phyloP scores from a whole-genome alignment of 768 basidiomycete genomes.

The Mrakia blollopis region DNA sequence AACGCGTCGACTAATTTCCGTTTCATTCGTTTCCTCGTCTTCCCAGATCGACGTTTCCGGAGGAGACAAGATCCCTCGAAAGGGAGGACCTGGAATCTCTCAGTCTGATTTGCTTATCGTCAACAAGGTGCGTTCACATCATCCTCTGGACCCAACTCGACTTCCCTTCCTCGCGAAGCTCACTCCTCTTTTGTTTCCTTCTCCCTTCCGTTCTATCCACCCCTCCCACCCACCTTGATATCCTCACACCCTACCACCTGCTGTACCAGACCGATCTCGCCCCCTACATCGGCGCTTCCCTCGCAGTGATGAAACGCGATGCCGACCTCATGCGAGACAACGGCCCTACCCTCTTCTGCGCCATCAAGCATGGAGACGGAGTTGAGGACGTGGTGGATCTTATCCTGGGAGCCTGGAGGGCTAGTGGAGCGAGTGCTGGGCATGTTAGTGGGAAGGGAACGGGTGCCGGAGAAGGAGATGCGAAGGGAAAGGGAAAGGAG shows the following conservation, averaged over 20 bases:
- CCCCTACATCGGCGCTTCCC: conserved; percentile 81
- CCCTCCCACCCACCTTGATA: too few species aligned
- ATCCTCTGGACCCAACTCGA: too few species aligned
- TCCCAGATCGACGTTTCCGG: conserved; percentile 54
- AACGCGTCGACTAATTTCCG: too few species aligned
- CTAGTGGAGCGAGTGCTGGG: conserved; percentile 44
- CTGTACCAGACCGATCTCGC: conserved; percentile 77
- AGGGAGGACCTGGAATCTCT: conserved; percentile 96
- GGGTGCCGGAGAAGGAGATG: conserved; percentile 20
- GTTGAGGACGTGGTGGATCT: conserved; percentile 76
- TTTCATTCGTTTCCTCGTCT: background rate
- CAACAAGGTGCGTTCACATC: conserved; percentile 65
- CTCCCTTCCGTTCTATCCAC: too few species aligned
- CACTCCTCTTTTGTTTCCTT: too few species aligned
- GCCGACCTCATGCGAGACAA: conserved; percentile 72
- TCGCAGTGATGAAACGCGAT: conserved; percentile 91
- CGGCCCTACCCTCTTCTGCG: conserved; percentile 87
- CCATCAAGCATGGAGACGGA: conserved; percentile 69
- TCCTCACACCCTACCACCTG: background rate
- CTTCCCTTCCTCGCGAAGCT: too few species aligned
- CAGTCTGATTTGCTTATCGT: conserved; percentile 75
- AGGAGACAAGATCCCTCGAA: conserved; percentile 96
- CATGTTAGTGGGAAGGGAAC: too few species aligned
- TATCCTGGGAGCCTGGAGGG: conserved; percentile 81
- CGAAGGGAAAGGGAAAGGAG: conserved; percentile 37